Conservation (phyloP, 345 rosid genomes). For the Hibiscus tridactylites region DNA sequence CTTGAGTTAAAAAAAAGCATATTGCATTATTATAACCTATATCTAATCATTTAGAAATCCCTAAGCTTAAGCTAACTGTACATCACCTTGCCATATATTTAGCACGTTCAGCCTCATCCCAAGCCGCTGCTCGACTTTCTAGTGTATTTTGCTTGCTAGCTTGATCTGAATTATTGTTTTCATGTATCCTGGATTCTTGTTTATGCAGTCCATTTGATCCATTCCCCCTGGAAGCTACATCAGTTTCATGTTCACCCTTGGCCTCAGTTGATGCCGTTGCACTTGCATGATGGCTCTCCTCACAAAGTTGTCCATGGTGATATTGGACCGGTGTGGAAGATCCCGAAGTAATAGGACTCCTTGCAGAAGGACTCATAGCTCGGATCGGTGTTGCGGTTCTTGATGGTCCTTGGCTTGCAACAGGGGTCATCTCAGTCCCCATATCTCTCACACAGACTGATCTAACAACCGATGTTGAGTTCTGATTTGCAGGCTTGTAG, state of each 20-base stretch:
- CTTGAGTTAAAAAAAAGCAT: neutral
- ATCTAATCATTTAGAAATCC: constrained; percentile 1
- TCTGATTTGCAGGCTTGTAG: constrained; percentile 31
- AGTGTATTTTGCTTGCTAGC: constrained; percentile 40
- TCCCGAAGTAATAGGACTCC: constrained; percentile 80
- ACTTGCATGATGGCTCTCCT: constrained; percentile 1
- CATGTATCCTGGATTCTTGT: neutral
- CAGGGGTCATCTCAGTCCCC: constrained; percentile 98
- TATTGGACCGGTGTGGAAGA: constrained; percentile 61
- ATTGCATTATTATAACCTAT: neutral
- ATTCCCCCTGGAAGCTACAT: constrained; percentile 16
- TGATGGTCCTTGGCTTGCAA: constrained; percentile 88
- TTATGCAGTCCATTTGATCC: constrained; percentile 1
- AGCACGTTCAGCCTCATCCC: constrained; percentile 94
- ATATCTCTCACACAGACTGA: constrained; percentile 79
- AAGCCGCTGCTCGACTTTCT: constrained; percentile 72
- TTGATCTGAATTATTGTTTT: constrained; percentile 16
- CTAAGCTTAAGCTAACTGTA: neutral
- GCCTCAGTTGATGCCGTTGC: constrained; percentile 8
- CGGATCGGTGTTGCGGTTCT: constrained; percentile 79
- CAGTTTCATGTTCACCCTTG: constrained; percentile 15
- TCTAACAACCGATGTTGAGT: constrained; percentile 38
- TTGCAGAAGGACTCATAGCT: constrained; percentile 59
- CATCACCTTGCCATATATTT: constrained; percentile 80
- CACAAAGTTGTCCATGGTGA: constrained; percentile 13